Conservation (phyloP, 441 rosid genomes). For the Codiaeum variegatum region DNA sequence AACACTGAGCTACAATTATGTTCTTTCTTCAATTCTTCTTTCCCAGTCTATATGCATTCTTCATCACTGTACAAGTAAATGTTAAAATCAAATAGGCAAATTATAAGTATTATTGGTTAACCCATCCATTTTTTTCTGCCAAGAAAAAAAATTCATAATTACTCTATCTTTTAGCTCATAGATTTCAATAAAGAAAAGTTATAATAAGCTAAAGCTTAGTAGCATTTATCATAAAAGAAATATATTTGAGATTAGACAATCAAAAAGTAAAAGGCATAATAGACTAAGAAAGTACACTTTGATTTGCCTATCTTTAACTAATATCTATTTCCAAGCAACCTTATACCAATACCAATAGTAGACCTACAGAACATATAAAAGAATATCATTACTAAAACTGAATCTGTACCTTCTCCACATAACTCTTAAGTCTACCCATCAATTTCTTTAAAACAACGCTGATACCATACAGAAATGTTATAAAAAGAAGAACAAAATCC, state of each 20-base stretch:
- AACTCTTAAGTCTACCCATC: too few species aligned
- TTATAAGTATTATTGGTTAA: neutral
- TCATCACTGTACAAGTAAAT: constrained; percentile 61
- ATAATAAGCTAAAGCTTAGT: neutral
- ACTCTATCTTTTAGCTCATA: neutral
- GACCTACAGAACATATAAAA: too few species aligned
- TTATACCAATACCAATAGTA: too few species aligned
- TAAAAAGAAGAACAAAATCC: too few species aligned
- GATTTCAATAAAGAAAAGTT: neutral
- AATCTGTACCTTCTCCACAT: too few species aligned
- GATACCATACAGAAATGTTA: too few species aligned
- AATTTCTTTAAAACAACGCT: too few species aligned
- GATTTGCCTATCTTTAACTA: too few species aligned
- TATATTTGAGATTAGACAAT: constrained; percentile 84
- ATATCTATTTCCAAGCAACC: too few species aligned
- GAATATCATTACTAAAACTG: too few species aligned
- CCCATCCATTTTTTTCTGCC: neutral
- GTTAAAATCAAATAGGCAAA: constrained; percentile 14
- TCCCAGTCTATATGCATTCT: constrained; percentile 80
- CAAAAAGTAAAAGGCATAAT: too few species aligned
- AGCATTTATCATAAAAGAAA: constrained; percentile 41
- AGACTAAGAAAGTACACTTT: too few species aligned
- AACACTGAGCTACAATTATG: constrained; percentile 70
- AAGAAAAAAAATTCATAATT: neutral
- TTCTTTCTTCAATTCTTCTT: constrained; percentile 90